Percentiles rank a stretch among this genome's conserved stretches.
These are phyloP conservation scores for Talaromyces rugulosus DNA, from an alignment of 2,329 filamentous ascomycete species.

Conservation along the genomic window DNA sequence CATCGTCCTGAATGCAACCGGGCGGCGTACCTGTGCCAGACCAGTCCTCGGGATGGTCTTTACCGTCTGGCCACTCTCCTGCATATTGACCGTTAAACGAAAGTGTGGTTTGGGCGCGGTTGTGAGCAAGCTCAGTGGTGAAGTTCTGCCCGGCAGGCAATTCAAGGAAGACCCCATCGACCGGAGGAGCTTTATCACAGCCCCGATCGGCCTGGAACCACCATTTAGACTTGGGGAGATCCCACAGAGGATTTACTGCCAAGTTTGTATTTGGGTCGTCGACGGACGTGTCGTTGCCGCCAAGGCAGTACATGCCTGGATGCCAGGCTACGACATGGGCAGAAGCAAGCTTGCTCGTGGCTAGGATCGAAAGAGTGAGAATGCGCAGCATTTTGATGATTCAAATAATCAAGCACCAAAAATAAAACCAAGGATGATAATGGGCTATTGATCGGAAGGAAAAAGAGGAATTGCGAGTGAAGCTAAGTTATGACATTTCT, in stretches of 20 bases:
- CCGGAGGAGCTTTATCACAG: conserved; percentile 40
- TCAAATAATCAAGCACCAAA: background rate
- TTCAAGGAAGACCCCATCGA: conserved; percentile 36
- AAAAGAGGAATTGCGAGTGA: background rate
- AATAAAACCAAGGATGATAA: background rate
- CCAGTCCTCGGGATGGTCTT: conserved; percentile 45
- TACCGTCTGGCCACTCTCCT: conserved; percentile 47
- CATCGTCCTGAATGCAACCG: conserved; percentile 38
- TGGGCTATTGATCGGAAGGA: background rate
- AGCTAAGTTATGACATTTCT: too few relatives aligned
- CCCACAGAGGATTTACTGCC: conserved; percentile 45
- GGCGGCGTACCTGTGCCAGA: conserved; percentile 27
- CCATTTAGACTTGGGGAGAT: conserved; percentile 44
- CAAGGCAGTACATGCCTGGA: conserved; percentile 40
- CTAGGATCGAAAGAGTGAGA: background rate
- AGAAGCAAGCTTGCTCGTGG: conserved; percentile 16
- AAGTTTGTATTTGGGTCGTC: conserved; percentile 44
- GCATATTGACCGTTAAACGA: conserved; percentile 38
- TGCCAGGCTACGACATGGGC: conserved; percentile 37
- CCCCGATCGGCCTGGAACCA: conserved; percentile 50
- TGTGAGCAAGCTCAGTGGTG: conserved; percentile 49
- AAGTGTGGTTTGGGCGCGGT: conserved; percentile 47
- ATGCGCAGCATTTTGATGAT: background rate
- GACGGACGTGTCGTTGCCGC: conserved; percentile 22
- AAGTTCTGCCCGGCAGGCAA: conserved; percentile 48